Percentiles rank a stretch among this genome's conserved stretches.
These are phyloP conservation scores for Tanacetum coccineum DNA, from an alignment of 129 eudicot species.

Conservation along the genomic window DNA sequence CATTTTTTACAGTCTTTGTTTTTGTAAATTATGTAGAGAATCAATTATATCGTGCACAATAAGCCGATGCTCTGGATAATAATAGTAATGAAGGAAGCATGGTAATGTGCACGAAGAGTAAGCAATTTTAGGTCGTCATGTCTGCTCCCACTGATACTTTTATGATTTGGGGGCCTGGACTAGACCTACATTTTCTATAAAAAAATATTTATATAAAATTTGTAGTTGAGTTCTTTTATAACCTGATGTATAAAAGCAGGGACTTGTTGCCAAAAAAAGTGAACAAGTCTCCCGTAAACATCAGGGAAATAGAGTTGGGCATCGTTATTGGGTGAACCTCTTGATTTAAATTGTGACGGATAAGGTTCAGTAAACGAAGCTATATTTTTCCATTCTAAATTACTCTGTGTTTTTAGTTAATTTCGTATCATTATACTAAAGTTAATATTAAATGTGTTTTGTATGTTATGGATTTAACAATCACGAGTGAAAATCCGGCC, in stretches of 20 bases:
- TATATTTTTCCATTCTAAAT: slow-evolving; percentile 4
- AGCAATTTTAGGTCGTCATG: too few species aligned
- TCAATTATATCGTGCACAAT: slow-evolving; percentile 45
- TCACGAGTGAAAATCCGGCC: too few species aligned
- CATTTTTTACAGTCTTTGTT: too few species aligned
- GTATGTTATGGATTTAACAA: too few species aligned
- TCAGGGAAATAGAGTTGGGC: slow-evolving; percentile 34
- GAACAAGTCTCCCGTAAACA: slow-evolving; percentile 30
- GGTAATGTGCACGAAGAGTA: slow-evolving; percentile 59
- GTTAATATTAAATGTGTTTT: too few species aligned
- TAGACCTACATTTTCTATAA: slow-evolving; percentile 47
- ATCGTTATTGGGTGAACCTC: slow-evolving; percentile 38
- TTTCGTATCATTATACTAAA: too few species aligned
- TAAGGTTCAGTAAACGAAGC: slow-evolving; percentile 38
- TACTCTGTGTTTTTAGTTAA: not conserved
- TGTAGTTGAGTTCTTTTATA: not conserved
- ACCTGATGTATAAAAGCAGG: slow-evolving; percentile 35
- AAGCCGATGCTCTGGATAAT: slow-evolving; percentile 84
- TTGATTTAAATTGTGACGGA: slow-evolving; percentile 19
- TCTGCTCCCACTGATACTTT: too few species aligned
- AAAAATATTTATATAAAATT: too few species aligned
- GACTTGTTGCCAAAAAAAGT: slow-evolving; percentile 20
- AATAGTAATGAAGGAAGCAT: slow-evolving; percentile 65
- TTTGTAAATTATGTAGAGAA: not conserved
- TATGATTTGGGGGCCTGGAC: slow-evolving; percentile 79